Percentiles rank a stretch among this genome's conserved stretches.
These are phyloP conservation scores for Hibiscus tridactylites DNA, from an alignment of 345 rosid species.

Conservation along the genomic window DNA sequence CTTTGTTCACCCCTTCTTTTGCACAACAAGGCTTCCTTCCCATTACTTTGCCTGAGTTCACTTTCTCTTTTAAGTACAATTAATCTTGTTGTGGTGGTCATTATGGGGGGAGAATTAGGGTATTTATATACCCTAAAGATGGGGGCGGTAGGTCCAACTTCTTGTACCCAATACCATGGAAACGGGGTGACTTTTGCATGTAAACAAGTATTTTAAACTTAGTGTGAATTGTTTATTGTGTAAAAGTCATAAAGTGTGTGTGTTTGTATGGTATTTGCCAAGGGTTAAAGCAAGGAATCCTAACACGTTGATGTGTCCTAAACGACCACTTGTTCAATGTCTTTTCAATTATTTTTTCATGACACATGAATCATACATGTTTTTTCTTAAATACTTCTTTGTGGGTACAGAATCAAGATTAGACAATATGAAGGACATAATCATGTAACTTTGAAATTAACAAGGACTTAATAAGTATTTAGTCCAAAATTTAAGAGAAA, in stretches of 20 bases:
- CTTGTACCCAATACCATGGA: neutral
- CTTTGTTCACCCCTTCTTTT: constrained; percentile 26
- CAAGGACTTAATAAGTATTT: too few species aligned
- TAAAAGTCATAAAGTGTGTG: neutral
- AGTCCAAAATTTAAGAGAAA: too few species aligned
- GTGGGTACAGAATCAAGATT: too few species aligned
- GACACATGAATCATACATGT: too few species aligned
- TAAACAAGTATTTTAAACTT: neutral
- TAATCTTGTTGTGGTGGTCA: neutral
- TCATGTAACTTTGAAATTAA: too few species aligned
- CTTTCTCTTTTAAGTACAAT: neutral
- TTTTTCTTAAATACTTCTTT: too few species aligned
- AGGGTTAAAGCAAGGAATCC: neutral
- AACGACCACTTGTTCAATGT: neutral
- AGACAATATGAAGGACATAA: too few species aligned
- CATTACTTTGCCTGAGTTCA: constrained; percentile 1
- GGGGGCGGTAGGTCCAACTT: neutral
- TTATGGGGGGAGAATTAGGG: neutral
- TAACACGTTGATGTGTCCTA: neutral
- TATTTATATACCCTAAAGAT: neutral
- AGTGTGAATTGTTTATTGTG: neutral
- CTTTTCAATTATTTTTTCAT: too few species aligned
- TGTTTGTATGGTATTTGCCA: neutral
- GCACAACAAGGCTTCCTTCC: constrained; percentile 37
- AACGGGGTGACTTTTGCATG: neutral